phyloP scores from a whole-genome alignment of 2,329 filamentous ascomycete genomes.

The Aspergillus puulaauensis region DNA sequence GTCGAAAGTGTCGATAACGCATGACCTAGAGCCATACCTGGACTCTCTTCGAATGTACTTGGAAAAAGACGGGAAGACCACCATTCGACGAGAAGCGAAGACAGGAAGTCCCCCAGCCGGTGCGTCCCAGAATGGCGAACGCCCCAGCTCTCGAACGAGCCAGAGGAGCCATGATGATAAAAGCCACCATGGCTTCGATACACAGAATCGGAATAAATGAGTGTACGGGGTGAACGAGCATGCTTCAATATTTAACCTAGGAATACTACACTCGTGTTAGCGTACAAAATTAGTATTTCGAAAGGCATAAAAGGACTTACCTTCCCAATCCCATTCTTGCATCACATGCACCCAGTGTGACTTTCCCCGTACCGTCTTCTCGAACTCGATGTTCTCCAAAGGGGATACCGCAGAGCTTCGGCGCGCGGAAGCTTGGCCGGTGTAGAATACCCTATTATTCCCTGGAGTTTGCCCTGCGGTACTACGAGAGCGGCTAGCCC shows the following conservation, averaged over 20 bases:
- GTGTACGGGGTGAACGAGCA: neutral
- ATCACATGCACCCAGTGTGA: conserved; percentile 71
- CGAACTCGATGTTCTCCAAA: conserved; percentile 52
- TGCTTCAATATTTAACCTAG: conserved; percentile 32
- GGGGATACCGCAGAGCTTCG: conserved; percentile 32
- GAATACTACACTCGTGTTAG: conserved; percentile 33
- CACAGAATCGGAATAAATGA: neutral
- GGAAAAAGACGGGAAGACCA: conserved; percentile 5
- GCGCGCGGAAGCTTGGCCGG: conserved; percentile 19
- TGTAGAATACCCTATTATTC: conserved; percentile 16
- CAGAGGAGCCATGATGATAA: neutral
- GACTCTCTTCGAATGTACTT: conserved; percentile 31
- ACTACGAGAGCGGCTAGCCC: conserved; percentile 17
- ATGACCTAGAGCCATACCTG: conserved; percentile 30
- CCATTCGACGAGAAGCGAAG: neutral
- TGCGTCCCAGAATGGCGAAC: neutral
- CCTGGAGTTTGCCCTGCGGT: conserved; percentile 19
- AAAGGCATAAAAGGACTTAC: conserved; percentile 44
- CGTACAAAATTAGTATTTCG: neutral
- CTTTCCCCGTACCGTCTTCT: conserved; percentile 64
- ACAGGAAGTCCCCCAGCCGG: neutral
- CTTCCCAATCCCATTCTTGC: conserved; percentile 72
- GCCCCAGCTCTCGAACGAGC: neutral
- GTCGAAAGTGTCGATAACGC: conserved; percentile 32
- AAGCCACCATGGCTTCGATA: neutral